Base-by-base conservation (phyloP, 2,329 filamentous ascomycete species). In the Trichoderma lentiforme region DNA sequence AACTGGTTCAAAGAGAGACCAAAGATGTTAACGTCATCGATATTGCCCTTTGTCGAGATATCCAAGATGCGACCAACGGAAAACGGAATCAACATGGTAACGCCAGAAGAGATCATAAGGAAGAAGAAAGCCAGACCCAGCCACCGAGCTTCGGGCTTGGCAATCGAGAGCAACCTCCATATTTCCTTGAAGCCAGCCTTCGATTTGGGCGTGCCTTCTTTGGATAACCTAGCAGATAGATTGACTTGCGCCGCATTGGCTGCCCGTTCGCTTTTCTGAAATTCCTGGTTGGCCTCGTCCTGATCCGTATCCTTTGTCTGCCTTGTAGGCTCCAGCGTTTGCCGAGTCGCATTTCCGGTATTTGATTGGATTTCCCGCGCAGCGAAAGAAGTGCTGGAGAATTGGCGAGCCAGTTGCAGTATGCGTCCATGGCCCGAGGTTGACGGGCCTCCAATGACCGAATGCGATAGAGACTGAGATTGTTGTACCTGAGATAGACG, bases 1-100 rank as follows among this genome's bases (percentile, higher is more conserved):
- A 99, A 98, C 78, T 97, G 93, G 51, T 89, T 90, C 78, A 97
- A 85, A 57, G 92, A 92, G 73, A 98, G 83, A 24, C 96, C 96
- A 79, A 98, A 96, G 14, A 98, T 85, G 70, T 89, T 89, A 43
- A 86, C 86, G 24, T 89, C 92, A 67, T 92, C 90, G 24, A 86
- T 85, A 9, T 89, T 84, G 53, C 89, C 86, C 77, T 94, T 92
- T 11, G 94, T 97, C 9, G 95, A 94, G 68, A 96, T 89, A 82
- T 99, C 96, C 80, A 99, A 85, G 74, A 99, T 97, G 79, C 95
- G 95, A 71, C 96, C 96, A 75, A 99, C 97, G 0, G 95, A 97
- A 80, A 98, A 97, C 1, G 96, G 96, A 73, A 99, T 93, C 2
- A 94, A 95, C 92, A 99, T 97, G 71, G 95, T 97, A 76, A 99